Evolutionary conservation across 2,329 filamentous ascomycete species (phyloP), one percentile per base, ranked within the genome.

Genomic region (Dactylella cylindrospora): DNA sequence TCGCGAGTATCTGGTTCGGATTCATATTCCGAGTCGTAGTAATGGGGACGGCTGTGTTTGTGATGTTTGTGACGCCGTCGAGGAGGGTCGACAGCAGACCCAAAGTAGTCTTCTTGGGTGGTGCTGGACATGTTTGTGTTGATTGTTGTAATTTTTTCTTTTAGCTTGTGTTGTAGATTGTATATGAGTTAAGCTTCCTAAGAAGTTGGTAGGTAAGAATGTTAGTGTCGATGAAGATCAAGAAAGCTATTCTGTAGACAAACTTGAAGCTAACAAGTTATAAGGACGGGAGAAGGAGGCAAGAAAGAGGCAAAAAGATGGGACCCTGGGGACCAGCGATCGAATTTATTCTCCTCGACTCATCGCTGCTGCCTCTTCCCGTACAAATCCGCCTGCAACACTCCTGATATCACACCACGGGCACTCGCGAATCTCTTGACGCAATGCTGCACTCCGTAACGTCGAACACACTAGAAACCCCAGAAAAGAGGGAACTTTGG

Each of bases 101-200:
- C 57, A 43, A 62, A 62, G 31, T 62, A 62, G 29, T 62, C 57
- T 45, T 62, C 57, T 26, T 62, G 57, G 4, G 57, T 62, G 17
- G 57, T 62, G n/a, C n/a, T n/a, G 19, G 57, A 54, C 57, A 62
- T 62, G n/a, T 19, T 20, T 61, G 43, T 35, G 47, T 25, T 40
- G 36, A 10, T n/a, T 12, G 10, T 35, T 44, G 38, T 17, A 10
- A 26, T 15, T 20, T 25, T 13, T 23, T 3, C 29, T 29, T 28
- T 25, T 52, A 52, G 22, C 23, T 9, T 20, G 8, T 39, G 47
- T 46, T 28, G 25, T 44, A 28, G 9, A 38, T 53, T 40, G 36
- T n/a, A n/a, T n/a, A n/a, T n/a, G n/a, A n/a, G n/a, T n/a, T n/a
- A n/a, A n/a, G n/a, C n/a, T n/a, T n/a, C n/a, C n/a, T n/a, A n/a